A percentile compares a stretch with the other conserved stretches of the same genome.
phyloP scores from a whole-genome alignment of 2,329 filamentous ascomycete species.

The Purpureocillium takamizusanense region DNA sequence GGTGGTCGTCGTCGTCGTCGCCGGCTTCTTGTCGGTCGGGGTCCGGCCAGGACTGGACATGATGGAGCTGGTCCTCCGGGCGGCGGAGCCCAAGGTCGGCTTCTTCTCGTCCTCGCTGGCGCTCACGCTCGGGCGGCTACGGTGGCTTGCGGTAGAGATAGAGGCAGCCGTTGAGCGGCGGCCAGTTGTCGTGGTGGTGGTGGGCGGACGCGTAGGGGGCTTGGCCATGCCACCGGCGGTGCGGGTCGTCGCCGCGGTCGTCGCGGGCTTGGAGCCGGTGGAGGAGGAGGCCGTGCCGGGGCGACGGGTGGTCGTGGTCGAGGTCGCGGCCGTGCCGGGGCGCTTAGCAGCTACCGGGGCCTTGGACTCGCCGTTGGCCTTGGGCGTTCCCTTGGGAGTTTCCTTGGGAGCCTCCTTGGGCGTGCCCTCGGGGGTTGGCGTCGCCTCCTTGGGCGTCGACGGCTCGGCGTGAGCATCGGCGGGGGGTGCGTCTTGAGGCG shows the following conservation, averaged over 20 bases:
- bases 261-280: slow-evolving; percentile 10
- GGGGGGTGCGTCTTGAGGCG: slow-evolving; percentile 31
- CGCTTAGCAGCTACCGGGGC: slow-evolving; percentile 25
- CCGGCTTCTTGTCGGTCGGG: slow-evolving; percentile 22
- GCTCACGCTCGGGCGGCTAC: slow-evolving; percentile 37
- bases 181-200: slow-evolving; percentile 20
- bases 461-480: slow-evolving; percentile 14
- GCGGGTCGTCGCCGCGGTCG: slow-evolving; percentile 3
- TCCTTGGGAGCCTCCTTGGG: too few relatives aligned
- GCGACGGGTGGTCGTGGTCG: slow-evolving; percentile 23
- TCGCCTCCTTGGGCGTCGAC: slow-evolving; percentile 16
- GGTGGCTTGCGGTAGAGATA: slow-evolving; percentile 31
- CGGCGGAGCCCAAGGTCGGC: slow-evolving; percentile 24
- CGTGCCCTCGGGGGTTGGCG: slow-evolving; percentile 18
- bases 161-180: slow-evolving; percentile 22
- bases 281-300: slow-evolving; percentile 19
- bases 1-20: slow-evolving; percentile 20
- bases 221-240: slow-evolving; percentile 29
- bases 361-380: slow-evolving; percentile 19
- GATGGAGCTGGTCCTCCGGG: slow-evolving; percentile 35
- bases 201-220: slow-evolving; percentile 38
- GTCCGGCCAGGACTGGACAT: slow-evolving; percentile 27
- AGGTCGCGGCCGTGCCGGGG: slow-evolving; percentile 20
- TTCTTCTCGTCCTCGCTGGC: slow-evolving; percentile 43
- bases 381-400: slow-evolving; percentile 9